Evolutionary conservation across 768 basidiomycete genomes (phyloP).

Genomic region (Leccinum rimulosum): DNA sequence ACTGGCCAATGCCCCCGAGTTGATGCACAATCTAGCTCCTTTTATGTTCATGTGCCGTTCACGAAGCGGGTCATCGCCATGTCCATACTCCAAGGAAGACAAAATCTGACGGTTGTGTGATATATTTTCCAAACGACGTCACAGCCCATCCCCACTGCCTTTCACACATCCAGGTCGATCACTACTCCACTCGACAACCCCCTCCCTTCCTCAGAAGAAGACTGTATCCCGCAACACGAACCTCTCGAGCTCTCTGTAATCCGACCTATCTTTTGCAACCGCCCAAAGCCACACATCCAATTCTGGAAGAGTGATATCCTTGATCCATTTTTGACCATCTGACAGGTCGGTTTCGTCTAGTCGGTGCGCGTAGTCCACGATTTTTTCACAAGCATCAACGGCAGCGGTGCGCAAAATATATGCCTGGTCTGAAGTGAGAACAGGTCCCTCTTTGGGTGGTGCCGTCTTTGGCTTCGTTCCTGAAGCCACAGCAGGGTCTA

Average conservation of each 20-base stretch:
- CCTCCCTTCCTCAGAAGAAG: constrained; percentile 51
- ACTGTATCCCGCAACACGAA: constrained; percentile 66
- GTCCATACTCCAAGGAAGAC: background rate
- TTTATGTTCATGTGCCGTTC: constrained; percentile 1
- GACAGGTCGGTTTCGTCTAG: constrained; percentile 19
- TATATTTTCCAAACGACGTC: constrained; percentile 1
- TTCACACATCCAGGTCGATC: constrained; percentile 2
- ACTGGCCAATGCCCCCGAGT: background rate
- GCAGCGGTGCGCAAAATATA: constrained; percentile 77
- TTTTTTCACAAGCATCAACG: constrained; percentile 73
- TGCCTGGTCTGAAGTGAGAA: constrained; percentile 58
- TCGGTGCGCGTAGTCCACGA: constrained; percentile 52
- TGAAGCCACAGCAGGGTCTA: constrained; percentile 1
- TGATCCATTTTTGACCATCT: constrained; percentile 47
- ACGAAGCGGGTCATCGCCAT: background rate
- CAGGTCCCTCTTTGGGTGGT: constrained; percentile 47
- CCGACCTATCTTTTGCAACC: constrained; percentile 72
- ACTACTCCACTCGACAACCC: background rate
- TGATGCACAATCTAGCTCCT: constrained; percentile 1
- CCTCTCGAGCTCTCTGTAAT: constrained; percentile 64
- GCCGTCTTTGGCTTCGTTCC: constrained; percentile 17
- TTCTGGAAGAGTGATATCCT: constrained; percentile 53
- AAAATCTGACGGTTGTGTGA: background rate
- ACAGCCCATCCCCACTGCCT: background rate
- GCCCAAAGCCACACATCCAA: constrained; percentile 83